Percentiles rank a stretch among this genome's conserved stretches.
phyloP scores from a whole-genome alignment of 495 filamentous ascomycete species.

The Evansstolkia leycettana region DNA sequence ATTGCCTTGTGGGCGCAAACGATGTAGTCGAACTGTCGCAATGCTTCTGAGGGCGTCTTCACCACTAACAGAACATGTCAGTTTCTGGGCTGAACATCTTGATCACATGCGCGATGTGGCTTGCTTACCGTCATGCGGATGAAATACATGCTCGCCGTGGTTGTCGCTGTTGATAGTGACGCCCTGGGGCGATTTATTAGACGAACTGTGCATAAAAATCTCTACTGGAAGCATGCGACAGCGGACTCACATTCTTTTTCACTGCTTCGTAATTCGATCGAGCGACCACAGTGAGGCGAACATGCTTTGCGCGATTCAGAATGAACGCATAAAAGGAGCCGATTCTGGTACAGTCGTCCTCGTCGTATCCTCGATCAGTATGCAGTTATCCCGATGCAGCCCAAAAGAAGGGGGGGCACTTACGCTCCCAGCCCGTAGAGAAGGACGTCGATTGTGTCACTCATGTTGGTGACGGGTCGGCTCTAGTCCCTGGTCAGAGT shows the following conservation, averaged over 20 bases:
- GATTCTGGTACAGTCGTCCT: constrained; percentile 13
- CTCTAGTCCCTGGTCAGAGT: background rate
- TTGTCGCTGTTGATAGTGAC: constrained; percentile 32
- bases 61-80: constrained; percentile 17
- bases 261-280: constrained; percentile 41
- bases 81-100: too few relatives aligned
- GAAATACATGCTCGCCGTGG: constrained; percentile 32
- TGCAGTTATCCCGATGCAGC: background rate
- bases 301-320: constrained; percentile 22
- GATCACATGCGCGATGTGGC: too few relatives aligned
- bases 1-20: constrained; percentile 42
- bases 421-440: constrained; percentile 28
- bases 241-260: constrained; percentile 18
- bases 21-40: constrained; percentile 25
- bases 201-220: too few relatives aligned
- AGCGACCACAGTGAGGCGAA: constrained; percentile 38
- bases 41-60: constrained; percentile 25
- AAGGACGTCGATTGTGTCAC: constrained; percentile 19
- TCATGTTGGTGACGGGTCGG: constrained; percentile 7
- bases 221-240: too few relatives aligned
- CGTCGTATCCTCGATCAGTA: background rate
- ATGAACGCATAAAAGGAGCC: constrained; percentile 39
- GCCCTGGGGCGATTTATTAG: too few relatives aligned
- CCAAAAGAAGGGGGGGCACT: constrained; percentile 3
- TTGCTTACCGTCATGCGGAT: constrained; percentile 10